Evolutionary conservation across 495 filamentous ascomycete genomes (phyloP), one percentile per base, ranked within the genome.

Genomic region (Penicillium manginii): DNA sequence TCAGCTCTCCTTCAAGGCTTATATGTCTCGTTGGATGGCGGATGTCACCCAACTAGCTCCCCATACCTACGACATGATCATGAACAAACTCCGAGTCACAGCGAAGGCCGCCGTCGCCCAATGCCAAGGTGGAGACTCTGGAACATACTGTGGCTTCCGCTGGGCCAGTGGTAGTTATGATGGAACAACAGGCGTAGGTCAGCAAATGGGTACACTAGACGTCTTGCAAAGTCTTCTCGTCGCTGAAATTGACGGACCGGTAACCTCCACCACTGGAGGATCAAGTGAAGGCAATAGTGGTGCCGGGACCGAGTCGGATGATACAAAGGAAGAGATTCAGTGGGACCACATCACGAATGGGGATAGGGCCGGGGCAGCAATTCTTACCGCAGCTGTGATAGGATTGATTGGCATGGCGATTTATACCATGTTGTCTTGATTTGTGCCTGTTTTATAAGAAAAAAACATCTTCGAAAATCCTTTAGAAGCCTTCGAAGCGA

Each of bases 121-220:
- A 11, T 80, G 78, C 61, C 58, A 67, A 5, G 75, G 73, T 14
- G 69, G 67, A 29, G 47, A 52, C n/a, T 57, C 61, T 0, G 55
- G 55, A 1, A 65, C 55, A 23, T 61, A 50, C 32, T 70, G 67
- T 47, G 67, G 67, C 2, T 45, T 54, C 23, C 54, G 50, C 26
- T 69, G 64, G 60, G 73, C 74, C 29, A 65, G 62, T 10, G 70
- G 67, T 3, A 65, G 52, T 17, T 81, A 60, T 47, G 75, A 78
- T 55, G 71, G 68, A 0, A 67, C 59, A 1, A 57, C 48, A 8
- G 77, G 75, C 10, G 64, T 77, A 10, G 88, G 89, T 4, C 86
- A 91, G 72, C 84, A 91, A 66, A 84, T 92, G 82, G 82, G 83
- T 5, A 87, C 84, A 2, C 76, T 93, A 67, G 86, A 90, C 52